phyloP scores from a whole-genome alignment of 495 filamentous ascomycete species.

The Aspergillus mulundensis region DNA sequence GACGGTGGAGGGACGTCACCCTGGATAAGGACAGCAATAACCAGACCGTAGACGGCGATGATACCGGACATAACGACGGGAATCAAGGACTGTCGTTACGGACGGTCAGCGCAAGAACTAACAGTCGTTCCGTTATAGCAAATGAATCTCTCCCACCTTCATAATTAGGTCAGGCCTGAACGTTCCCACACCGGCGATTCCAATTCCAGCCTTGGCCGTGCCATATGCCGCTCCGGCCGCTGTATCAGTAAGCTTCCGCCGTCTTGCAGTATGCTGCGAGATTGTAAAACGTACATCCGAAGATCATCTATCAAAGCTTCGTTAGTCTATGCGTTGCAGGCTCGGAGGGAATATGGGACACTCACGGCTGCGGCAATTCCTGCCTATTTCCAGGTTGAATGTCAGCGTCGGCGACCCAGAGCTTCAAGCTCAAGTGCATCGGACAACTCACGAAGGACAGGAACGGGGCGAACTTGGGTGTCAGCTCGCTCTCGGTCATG shows the following conservation, averaged over 20 bases:
- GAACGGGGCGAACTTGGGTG: conserved; percentile 94
- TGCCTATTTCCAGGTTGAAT: conserved; percentile 43
- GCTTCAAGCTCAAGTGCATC: conserved; percentile 14
- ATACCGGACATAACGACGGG: conserved; percentile 99
- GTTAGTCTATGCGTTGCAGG: conserved; percentile 22
- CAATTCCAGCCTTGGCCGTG: conserved; percentile 94
- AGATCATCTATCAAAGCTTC: conserved; percentile 60
- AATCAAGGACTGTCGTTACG: conserved; percentile 66
- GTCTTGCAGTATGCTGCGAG: conserved; percentile 15
- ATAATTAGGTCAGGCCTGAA: conserved; percentile 95
- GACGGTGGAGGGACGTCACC: conserved; percentile 70
- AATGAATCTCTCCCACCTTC: conserved; percentile 61
- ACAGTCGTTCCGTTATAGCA: neutral
- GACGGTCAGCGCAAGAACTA: conserved; percentile 16
- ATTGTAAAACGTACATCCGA: conserved; percentile 69
- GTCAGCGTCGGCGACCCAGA: conserved; percentile 30
- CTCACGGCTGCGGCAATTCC: conserved; percentile 92
- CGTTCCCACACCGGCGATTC: conserved; percentile 89
- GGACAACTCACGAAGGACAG: conserved; percentile 79
- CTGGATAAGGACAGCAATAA: conserved; percentile 92
- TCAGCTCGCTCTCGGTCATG: conserved; percentile 66
- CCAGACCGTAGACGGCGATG: conserved; percentile 95
- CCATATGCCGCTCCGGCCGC: conserved; percentile 93
- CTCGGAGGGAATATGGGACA: conserved; percentile 27
- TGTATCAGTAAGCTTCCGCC: conserved; percentile 30